These are phyloP conservation scores for Dothidotthia symphoricarpi DNA, from an alignment of 2,329 filamentous ascomycete genomes.

Conservation along the genomic window DNA sequence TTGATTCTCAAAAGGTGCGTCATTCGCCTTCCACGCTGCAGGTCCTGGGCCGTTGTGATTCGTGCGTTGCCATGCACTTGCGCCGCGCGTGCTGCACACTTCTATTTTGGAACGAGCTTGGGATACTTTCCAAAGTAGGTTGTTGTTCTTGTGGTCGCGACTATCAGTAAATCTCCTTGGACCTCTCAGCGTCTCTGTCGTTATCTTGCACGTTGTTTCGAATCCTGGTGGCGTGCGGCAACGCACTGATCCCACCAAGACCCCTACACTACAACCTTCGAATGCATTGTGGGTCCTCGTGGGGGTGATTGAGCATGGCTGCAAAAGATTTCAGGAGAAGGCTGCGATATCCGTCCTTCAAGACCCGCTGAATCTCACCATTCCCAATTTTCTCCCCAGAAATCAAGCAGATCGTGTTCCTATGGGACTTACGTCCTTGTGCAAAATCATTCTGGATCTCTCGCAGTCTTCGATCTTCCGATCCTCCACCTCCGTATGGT, in stretches of 20 bases:
- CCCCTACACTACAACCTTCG: constrained; percentile 12
- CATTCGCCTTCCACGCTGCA: no score
- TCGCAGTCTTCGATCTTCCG: background rate
- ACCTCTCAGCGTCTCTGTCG: background rate
- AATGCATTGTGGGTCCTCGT: constrained; percentile 7
- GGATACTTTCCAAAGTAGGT: no score
- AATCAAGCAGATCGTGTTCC: constrained; percentile 3
- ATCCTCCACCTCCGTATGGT: background rate
- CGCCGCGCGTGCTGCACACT: no score
- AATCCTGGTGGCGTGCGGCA: constrained; percentile 4
- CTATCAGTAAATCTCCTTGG: constrained; percentile 3
- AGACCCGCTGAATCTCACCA: constrained; percentile 10
- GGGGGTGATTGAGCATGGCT: constrained; percentile 6
- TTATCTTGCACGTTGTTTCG: constrained; percentile 15
- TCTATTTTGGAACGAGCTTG: no score
- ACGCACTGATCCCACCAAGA: constrained; percentile 12
- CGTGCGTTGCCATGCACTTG: no score
- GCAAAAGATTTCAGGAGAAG: background rate
- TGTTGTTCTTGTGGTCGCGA: background rate
- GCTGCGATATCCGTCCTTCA: constrained; percentile 1
- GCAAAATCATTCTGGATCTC: background rate
- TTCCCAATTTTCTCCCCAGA: constrained; percentile 13
- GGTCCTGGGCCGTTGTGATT: no score
- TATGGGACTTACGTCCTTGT: constrained; percentile 1
- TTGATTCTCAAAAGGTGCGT: no score